phyloP scores from a whole-genome alignment of 208 protist species.

The Novymonas esmeraldas region DNA sequence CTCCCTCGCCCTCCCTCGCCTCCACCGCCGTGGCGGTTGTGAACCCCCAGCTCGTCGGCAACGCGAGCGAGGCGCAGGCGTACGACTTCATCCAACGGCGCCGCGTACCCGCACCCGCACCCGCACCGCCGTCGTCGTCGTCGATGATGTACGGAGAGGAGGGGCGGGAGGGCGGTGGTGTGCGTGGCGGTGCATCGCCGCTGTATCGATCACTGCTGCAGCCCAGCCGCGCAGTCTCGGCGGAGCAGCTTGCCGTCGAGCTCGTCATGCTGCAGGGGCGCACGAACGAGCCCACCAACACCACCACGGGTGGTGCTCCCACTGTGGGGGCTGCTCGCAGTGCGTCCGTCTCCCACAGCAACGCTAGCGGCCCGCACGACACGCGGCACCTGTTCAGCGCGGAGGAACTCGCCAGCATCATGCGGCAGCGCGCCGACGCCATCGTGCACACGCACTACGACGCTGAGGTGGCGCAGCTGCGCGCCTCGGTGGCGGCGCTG shows the following conservation, averaged over 20 bases:
- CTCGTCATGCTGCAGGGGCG: slow-evolving; percentile 48
- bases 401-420: slow-evolving; percentile 7
- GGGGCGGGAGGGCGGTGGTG: no score
- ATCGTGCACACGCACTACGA: slow-evolving; percentile 25
- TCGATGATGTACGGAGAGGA: no score
- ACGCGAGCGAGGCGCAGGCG: slow-evolving; percentile 38
- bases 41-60: slow-evolving; percentile 21
- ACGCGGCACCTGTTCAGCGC: not conserved
- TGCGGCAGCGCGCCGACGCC: slow-evolving; percentile 25
- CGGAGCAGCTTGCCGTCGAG: slow-evolving; percentile 75
- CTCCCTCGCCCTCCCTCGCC: not conserved
- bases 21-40: slow-evolving; percentile 17
- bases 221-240: slow-evolving; percentile 30
- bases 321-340: no score
- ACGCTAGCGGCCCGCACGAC: not conserved
- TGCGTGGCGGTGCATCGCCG: slow-evolving; percentile 2
- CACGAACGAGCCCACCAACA: no score
- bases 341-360: not conserved
- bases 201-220: slow-evolving; percentile 54
- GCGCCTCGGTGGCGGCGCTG: slow-evolving; percentile 30
- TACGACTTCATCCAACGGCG: slow-evolving; percentile 45
- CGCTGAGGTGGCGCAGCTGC: slow-evolving; percentile 23
- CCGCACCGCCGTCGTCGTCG: not conserved
- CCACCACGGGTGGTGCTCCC: no score
- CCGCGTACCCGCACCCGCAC: slow-evolving; percentile 11